A percentile compares a stretch with the other conserved stretches of the same genome.
phyloP scores from a whole-genome alignment of 169 alveolate genomes.

The Perkinsus olseni region DNA sequence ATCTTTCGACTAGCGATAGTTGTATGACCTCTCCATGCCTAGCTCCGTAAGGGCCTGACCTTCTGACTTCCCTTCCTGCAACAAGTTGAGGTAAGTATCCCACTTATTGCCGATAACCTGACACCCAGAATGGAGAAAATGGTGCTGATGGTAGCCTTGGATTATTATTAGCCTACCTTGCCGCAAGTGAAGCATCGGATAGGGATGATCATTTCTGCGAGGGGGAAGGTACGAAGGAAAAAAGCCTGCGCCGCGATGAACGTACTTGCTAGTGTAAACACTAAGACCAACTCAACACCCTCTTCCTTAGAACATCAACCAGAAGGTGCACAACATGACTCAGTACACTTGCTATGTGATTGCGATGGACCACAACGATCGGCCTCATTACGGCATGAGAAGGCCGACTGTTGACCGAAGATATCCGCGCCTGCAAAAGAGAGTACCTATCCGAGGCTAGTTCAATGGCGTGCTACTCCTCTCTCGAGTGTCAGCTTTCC shows the following conservation, averaged over 20 bases:
- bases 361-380: neutral
- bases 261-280: no score
- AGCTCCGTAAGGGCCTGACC: neutral
- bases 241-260: neutral
- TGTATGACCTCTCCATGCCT: neutral
- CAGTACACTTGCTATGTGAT: neutral
- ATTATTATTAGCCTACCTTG: slow-evolving; percentile 50
- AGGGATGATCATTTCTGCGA: slow-evolving; percentile 91
- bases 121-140: neutral
- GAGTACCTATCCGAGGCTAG: neutral
- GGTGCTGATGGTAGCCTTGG: neutral
- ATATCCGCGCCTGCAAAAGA: neutral
- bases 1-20: no score
- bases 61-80: slow-evolving; percentile 7
- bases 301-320: no score
- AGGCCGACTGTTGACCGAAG: neutral
- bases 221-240: neutral
- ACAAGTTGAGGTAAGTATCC: neutral
- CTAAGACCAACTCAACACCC: no score
- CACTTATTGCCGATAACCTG: neutral
- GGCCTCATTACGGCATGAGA: neutral
- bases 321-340: neutral
- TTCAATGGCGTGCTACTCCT: neutral
- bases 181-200: slow-evolving; percentile 99
- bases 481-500: neutral